Percentiles rank a stretch among this genome's conserved stretches.
These are phyloP conservation scores for Euphorbia schlechtendalii DNA, from an alignment of 441 rosid genomes.

Conservation along the genomic window DNA sequence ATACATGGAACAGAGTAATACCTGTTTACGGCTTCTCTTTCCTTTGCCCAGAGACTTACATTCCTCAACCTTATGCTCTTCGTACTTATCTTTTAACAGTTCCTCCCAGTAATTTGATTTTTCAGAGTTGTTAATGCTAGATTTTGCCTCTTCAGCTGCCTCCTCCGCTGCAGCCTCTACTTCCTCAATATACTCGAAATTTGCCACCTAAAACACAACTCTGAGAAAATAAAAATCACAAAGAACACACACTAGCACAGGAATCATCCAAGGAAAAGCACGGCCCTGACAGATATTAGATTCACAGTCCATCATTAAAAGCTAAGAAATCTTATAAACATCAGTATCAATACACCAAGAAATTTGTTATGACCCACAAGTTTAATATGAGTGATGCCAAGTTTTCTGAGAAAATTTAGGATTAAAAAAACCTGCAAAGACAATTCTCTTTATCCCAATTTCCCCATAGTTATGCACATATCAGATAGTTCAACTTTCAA, in stretches of 20 bases:
- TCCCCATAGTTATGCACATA: neutral
- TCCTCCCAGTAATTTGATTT: conserved; percentile 90
- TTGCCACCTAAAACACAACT: conserved; percentile 65
- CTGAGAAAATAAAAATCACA: conserved; percentile 14
- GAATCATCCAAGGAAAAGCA: neutral
- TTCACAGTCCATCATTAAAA: neutral
- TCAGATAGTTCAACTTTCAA: neutral
- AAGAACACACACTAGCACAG: conserved; percentile 1
- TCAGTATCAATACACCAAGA: no score
- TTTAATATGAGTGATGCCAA: no score
- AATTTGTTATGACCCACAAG: no score
- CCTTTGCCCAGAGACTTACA: conserved; percentile 82
- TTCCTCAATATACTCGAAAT: conserved; percentile 92
- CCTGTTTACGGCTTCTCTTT: conserved; percentile 96
- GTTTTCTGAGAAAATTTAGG: neutral
- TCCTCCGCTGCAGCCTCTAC: conserved; percentile 55
- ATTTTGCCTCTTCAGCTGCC: conserved; percentile 59
- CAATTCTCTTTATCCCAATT: neutral
- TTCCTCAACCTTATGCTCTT: conserved; percentile 77
- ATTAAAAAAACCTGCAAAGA: neutral
- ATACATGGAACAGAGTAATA: conserved; percentile 14
- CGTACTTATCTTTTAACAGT: conserved; percentile 69
- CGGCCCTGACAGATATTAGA: neutral
- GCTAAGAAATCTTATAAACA: no score
- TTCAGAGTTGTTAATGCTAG: conserved; percentile 48